Base-by-base conservation (phyloP, 2,329 filamentous ascomycete species). In the Exophiala oligosperma region DNA sequence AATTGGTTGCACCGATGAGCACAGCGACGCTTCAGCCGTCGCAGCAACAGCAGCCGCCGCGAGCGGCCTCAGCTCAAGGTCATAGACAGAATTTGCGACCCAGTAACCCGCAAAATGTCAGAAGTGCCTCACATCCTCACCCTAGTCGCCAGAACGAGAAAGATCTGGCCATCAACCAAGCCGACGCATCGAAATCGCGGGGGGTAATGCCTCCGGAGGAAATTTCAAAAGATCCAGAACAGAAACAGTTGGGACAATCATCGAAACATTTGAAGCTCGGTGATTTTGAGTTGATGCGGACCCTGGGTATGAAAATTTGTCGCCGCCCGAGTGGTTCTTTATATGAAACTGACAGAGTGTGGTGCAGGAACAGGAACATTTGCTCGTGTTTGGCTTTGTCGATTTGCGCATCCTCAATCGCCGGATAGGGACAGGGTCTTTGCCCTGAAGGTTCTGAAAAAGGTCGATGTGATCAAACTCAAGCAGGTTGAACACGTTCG, bases 401-500 rank as follows among this genome's bases (percentile, higher is more conserved):
- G 73, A 54, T 66, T 79, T 47, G 75, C 74, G 56, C 71, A 74
- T 44, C 66, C 73, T 49, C 68, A 68, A 37, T 53, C 56, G 8
- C 69, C 73, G 38, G 69, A 71, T 47, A 63, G 67, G 57, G 68
- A 71, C 60, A 73, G 73, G 63, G 76, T 80, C 2, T 80, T 77
- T 68, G 78, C 78, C 32, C 67, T 81, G 51, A 81, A 81, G 66
- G 72, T 79, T 24, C 70, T 81, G 28, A 77, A 78, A 56, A 81
- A 81, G 67, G 76, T 75, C 37, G 78, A 81, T 66, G 78, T 81
- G 53, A 78, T 81, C 67, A 83, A 84, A 58, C 74, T 87, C 67
- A 87, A 88, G 76, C 85, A 88, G 68, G 84, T 88, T 62, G 85
- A 87, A 73, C 85, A 87, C 73, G 84, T 87, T 49, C 81, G 84